These are phyloP conservation scores for Suillus subluteus DNA, from an alignment of 768 basidiomycete species.

Conservation along the genomic window DNA sequence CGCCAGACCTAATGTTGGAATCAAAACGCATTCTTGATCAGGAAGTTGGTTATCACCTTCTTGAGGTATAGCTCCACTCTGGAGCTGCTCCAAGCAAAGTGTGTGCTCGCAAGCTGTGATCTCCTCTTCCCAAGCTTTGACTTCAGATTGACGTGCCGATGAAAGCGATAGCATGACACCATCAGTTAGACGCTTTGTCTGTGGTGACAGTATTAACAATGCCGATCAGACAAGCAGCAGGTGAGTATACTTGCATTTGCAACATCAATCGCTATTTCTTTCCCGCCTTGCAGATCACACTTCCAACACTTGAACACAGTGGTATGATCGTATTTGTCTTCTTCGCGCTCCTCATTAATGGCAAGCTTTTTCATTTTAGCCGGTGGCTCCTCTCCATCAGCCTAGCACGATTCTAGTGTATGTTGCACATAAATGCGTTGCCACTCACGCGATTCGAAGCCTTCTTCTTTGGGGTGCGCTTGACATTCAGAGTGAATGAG, in stretches of 20 bases:
- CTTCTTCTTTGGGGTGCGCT: slow-evolving; percentile 64
- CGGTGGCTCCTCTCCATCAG: slow-evolving; percentile 80
- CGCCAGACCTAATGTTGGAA: slow-evolving; percentile 59
- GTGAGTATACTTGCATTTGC: slow-evolving; percentile 33
- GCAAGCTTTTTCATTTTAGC: slow-evolving; percentile 89
- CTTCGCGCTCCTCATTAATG: slow-evolving; percentile 83
- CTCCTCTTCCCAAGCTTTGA: slow-evolving; percentile 98
- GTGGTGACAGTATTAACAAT: background rate
- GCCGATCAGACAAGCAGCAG: background rate
- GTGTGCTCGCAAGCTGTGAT: slow-evolving; percentile 86
- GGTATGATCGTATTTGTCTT: slow-evolving; percentile 80
- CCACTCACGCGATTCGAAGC: slow-evolving; percentile 64
- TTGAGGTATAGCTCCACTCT: slow-evolving; percentile 26
- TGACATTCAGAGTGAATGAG: slow-evolving; percentile 77
- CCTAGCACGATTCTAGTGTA: slow-evolving; percentile 42
- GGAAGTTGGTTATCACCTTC: slow-evolving; percentile 22
- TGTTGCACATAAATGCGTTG: background rate
- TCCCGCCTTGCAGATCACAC: slow-evolving; percentile 58
- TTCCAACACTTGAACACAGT: slow-evolving; percentile 77
- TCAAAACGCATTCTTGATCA: slow-evolving; percentile 2
- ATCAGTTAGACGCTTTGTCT: slow-evolving; percentile 62
- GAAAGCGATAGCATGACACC: slow-evolving; percentile 82
- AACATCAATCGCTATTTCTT: slow-evolving; percentile 43
- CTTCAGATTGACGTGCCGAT: slow-evolving; percentile 90
- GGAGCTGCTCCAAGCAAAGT: slow-evolving; percentile 52